Conservation (phyloP, 305 asterid genomes). For the Nicotiana rustica region DNA sequence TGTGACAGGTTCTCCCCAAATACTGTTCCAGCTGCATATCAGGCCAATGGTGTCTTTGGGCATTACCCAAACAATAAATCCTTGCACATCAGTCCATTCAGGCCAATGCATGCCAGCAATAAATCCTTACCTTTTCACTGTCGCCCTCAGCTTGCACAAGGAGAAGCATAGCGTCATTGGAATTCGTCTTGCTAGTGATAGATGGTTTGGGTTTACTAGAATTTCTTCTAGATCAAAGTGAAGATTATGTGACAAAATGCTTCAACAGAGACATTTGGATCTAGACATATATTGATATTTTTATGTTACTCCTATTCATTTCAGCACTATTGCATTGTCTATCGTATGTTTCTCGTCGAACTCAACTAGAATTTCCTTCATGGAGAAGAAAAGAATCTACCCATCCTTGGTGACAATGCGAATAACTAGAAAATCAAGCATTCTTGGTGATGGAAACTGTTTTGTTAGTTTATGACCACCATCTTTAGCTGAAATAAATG, state of each 20-base stretch:
- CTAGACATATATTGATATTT: not conserved
- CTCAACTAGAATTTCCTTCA: conserved; percentile 25
- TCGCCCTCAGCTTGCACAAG: conserved; percentile 22
- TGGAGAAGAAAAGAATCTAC: conserved; percentile 14
- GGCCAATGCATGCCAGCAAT: not conserved
- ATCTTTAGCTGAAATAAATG: not conserved
- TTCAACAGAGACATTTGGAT: conserved; percentile 1
- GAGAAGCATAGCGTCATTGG: not conserved
- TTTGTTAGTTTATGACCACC: conserved; percentile 16
- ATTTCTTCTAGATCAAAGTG: conserved; percentile 22
- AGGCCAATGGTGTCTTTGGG: too few relatives aligned
- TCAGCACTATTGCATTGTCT: not conserved
- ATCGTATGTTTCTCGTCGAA: not conserved
- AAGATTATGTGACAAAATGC: not conserved
- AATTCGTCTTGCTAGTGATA: conserved; percentile 1
- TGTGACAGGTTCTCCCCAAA: too few relatives aligned
- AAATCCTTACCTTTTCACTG: conserved; percentile 8
- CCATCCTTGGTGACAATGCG: conserved; percentile 1
- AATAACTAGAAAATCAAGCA: not conserved
- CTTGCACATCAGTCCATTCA: too few relatives aligned
- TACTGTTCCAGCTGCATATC: too few relatives aligned
- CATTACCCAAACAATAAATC: too few relatives aligned
- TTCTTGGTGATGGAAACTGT: not conserved
- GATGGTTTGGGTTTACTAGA: not conserved
- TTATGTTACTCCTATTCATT: not conserved